These are phyloP conservation scores for Aspergillus ustus DNA, from an alignment of 2,329 filamentous ascomycete species.

Conservation along the genomic window DNA sequence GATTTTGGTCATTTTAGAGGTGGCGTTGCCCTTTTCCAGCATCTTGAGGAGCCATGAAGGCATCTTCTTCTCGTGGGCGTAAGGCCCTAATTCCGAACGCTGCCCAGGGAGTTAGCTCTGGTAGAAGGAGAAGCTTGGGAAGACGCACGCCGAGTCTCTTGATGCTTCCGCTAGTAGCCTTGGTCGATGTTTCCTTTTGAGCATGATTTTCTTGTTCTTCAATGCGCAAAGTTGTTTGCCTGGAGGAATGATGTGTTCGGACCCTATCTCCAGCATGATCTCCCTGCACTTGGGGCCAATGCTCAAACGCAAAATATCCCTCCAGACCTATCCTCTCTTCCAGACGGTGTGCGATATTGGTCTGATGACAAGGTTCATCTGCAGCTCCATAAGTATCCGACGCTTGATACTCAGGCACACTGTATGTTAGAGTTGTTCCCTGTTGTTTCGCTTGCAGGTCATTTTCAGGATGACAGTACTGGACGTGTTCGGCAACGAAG, in stretches of 20 bases:
- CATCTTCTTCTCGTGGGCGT: slow-evolving; percentile 76
- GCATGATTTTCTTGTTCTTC: not conserved
- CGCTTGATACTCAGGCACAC: not conserved
- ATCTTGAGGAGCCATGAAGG: slow-evolving; percentile 68
- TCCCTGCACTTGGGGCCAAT: slow-evolving; percentile 22
- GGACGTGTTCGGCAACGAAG: slow-evolving; percentile 50
- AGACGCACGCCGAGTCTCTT: slow-evolving; percentile 37
- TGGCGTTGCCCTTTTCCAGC: slow-evolving; percentile 63
- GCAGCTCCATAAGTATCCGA: not conserved
- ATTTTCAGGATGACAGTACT: slow-evolving; percentile 49
- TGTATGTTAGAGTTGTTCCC: slow-evolving; percentile 10
- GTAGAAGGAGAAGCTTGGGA: slow-evolving; percentile 11
- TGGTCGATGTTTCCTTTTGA: not conserved
- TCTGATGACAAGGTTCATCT: not conserved
- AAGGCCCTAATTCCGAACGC: slow-evolving; percentile 69
- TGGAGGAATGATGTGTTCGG: not conserved
- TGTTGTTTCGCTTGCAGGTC: slow-evolving; percentile 32
- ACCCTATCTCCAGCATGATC: not conserved
- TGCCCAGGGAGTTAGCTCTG: slow-evolving; percentile 30
- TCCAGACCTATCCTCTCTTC: not conserved
- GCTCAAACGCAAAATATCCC: slow-evolving; percentile 52
- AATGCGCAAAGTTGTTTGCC: not conserved
- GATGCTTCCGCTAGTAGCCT: slow-evolving; percentile 15
- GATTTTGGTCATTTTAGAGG: slow-evolving; percentile 58
- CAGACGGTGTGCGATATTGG: not conserved